Base-by-base conservation (phyloP, 1,284 basidiomycete genomes). In the Rhodotorula sp. region DNA sequence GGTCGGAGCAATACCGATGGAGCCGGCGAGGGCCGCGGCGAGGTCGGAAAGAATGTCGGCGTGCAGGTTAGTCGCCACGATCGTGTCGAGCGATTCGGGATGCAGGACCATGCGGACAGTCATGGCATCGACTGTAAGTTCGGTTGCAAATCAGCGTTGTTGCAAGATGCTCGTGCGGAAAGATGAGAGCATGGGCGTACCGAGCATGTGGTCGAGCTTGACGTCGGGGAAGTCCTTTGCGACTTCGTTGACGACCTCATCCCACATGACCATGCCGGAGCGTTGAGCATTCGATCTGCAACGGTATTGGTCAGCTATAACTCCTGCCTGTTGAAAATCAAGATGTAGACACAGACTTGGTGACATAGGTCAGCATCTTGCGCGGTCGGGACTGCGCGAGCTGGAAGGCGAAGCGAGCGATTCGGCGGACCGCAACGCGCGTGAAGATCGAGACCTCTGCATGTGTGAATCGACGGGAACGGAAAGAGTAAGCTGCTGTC, bases 1-100 rank as follows among this genome's bases (percentile, higher is more conserved):
- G 7, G 84, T 84, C 7, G 86, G 86, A 10, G 86, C 86, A 55
- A 87, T 86, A 12, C 86, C 86, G 72, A 87, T 87, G 10, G 85
- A 85, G 14, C 86, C 86, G 2, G 85, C 85, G 56, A 85, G 83
- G 1, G 86, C 86, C 5, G 85, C 84, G 3, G 84, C 86, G 31
- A 87, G 81, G 73, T 87, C 85, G 49, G 85, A 86, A 26, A 87
- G 80, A 58, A 86, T 86, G 69, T 87, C 85, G 49, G 64, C 85
- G 68, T 86, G 84, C 34, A 87, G 80, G 71, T 87, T 87, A 26
- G 85, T 85, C 8, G 84, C 84, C 19, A 85, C 84, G 47, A 86
- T 85, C 19, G 85, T 85, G 74, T 86, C 85, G 72, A 86, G 84
- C 21, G 82, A 83, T 65, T 84, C 82, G 4, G 86, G 86, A 28